Conservation (phyloP, 2,329 filamentous ascomycete genomes). For the Stachybotrys elegans region DNA sequence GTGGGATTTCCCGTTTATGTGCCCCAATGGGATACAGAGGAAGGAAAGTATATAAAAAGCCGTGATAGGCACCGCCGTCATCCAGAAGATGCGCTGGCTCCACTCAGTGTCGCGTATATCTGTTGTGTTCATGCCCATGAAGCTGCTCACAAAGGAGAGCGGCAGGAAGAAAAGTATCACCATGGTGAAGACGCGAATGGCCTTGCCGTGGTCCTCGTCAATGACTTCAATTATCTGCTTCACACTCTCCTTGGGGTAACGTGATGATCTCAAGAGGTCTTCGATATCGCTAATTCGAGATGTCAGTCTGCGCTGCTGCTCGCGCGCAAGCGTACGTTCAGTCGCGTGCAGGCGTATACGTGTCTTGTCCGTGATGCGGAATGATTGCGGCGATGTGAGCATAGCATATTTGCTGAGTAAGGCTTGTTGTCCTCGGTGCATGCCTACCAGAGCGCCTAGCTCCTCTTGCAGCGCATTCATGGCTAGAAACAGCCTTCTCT, state of each 20-base stretch:
- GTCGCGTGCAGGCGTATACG: neutral
- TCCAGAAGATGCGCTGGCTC: constrained; percentile 36
- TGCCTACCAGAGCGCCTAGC: neutral
- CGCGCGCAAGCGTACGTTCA: neutral
- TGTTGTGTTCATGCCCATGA: constrained; percentile 39
- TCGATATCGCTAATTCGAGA: neutral
- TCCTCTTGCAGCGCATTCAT: constrained; percentile 1
- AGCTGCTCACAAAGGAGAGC: constrained; percentile 16
- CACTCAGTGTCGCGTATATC: constrained; percentile 34
- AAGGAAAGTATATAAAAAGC: too few relatives aligned
- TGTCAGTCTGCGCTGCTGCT: neutral
- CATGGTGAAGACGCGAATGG: constrained; percentile 31
- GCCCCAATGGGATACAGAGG: too few relatives aligned
- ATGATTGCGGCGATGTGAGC: neutral
- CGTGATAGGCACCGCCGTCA: constrained; percentile 32
- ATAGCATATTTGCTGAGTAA: neutral
- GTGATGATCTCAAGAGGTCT: neutral
- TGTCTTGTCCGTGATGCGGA: neutral
- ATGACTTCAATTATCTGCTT: constrained; percentile 19
- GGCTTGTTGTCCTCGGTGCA: neutral
- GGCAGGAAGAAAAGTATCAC: constrained; percentile 35
- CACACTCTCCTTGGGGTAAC: constrained; percentile 11
- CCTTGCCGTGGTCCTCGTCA: constrained; percentile 24
- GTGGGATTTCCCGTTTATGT: too few relatives aligned
- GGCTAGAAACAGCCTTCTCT: neutral